Percentiles rank a stretch among this genome's conserved stretches.
These are phyloP conservation scores for Grosmannia serpens DNA, from an alignment of 2,329 filamentous ascomycete genomes.

Conservation along the genomic window DNA sequence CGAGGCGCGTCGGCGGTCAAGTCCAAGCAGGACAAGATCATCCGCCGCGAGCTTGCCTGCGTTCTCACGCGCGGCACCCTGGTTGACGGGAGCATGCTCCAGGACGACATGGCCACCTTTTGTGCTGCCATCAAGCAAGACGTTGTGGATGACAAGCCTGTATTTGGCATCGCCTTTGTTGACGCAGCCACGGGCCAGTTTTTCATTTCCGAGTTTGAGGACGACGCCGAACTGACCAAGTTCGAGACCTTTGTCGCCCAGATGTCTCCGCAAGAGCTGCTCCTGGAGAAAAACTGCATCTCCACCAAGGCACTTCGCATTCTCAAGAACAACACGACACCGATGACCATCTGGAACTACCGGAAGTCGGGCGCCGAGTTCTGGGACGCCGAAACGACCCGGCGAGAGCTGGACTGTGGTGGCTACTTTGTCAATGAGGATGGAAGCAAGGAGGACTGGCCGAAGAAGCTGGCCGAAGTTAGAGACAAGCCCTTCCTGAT, in stretches of 20 bases:
- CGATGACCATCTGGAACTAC: constrained; percentile 91
- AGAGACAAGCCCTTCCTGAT: constrained; percentile 73
- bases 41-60: constrained; percentile 78
- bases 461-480: constrained; percentile 57
- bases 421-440: constrained; percentile 61
- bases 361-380: constrained; percentile 82
- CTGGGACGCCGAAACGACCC: constrained; percentile 72
- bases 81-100: constrained; percentile 91
- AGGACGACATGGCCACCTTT: constrained; percentile 94
- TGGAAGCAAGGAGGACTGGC: constrained; percentile 54
- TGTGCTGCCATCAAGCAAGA: constrained; percentile 90
- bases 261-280: constrained; percentile 73
- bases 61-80: constrained; percentile 87
- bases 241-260: constrained; percentile 97
- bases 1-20: constrained; percentile 53
- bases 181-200: constrained; percentile 96
- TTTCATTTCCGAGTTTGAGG: constrained; percentile 80
- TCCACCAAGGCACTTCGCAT: constrained; percentile 87
- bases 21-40: constrained; percentile 79
- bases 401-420: constrained; percentile 67
- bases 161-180: constrained; percentile 86
- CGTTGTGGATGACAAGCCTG: constrained; percentile 52
- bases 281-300: constrained; percentile 77
- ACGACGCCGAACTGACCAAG: constrained; percentile 87
- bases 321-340: constrained; percentile 87